phyloP scores from a whole-genome alignment of 2,329 filamentous ascomycete genomes.

The Cytospora piceae region DNA sequence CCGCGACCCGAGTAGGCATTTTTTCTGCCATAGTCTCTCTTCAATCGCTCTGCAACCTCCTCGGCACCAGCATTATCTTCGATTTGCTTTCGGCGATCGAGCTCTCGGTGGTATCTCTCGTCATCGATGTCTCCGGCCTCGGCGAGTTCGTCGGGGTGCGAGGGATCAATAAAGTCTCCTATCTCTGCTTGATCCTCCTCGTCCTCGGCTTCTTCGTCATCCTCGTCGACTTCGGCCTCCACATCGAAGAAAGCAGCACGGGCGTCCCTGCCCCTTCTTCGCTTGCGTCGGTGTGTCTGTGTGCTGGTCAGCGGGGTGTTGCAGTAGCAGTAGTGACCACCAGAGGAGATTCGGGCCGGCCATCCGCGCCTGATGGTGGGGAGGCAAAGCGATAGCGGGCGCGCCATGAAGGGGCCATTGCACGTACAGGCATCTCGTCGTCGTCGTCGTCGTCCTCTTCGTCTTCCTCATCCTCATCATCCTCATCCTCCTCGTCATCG shows the following conservation, averaged over 20 bases:
- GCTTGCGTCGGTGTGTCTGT: slow-evolving; percentile 75
- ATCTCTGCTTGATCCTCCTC: slow-evolving; percentile 85
- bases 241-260: slow-evolving; percentile 93
- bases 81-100: slow-evolving; percentile 88
- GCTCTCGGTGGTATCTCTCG: slow-evolving; percentile 89
- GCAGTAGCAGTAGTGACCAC: neutral
- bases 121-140: slow-evolving; percentile 82
- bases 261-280: slow-evolving; percentile 65
- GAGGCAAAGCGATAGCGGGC: neutral
- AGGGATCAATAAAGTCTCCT: slow-evolving; percentile 84
- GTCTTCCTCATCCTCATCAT: slow-evolving; percentile 39
- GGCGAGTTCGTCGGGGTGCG: slow-evolving; percentile 86
- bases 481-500: slow-evolving; percentile 41
- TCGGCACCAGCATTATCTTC: slow-evolving; percentile 90
- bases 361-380: neutral
- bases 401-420: neutral
- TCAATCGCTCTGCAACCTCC: slow-evolving; percentile 84
- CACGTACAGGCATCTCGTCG: slow-evolving; percentile 31
- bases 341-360: neutral
- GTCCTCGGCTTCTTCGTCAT: slow-evolving; percentile 85
- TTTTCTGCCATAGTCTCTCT: slow-evolving; percentile 83
- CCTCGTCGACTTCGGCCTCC: slow-evolving; percentile 96
- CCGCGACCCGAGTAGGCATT: slow-evolving; percentile 51
- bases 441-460: slow-evolving; percentile 37
- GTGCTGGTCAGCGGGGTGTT: neutral